phyloP scores from a whole-genome alignment of 495 filamentous ascomycete species.

The Massariosphaeria phaeospora region DNA sequence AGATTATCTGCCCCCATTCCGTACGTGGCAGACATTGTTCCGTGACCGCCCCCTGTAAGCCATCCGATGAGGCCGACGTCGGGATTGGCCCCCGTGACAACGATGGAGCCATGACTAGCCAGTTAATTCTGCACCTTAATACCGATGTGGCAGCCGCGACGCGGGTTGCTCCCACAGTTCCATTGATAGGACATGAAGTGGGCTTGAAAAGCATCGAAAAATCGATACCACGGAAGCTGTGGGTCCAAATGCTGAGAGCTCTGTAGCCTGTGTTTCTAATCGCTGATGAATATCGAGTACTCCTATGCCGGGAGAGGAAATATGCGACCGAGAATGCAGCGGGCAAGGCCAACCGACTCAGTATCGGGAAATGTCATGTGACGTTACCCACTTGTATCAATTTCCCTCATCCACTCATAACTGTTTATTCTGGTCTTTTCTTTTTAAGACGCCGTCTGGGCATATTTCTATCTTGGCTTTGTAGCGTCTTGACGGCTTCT shows the following conservation, averaged over 20 bases:
- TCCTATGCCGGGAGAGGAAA: too few species aligned
- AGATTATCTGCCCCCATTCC: constrained; percentile 31
- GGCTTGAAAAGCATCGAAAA: constrained; percentile 16
- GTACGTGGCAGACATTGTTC: constrained; percentile 11
- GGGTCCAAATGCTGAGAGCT: constrained; percentile 33
- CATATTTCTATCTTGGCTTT: too few species aligned
- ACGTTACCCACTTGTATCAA: too few species aligned
- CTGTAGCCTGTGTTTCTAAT: constrained; percentile 25
- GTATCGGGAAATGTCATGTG: too few species aligned
- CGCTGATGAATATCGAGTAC: too few species aligned
- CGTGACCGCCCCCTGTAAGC: constrained; percentile 25
- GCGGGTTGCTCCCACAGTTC: constrained; percentile 19
- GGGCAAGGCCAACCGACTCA: too few species aligned
- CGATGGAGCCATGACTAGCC: constrained; percentile 15
- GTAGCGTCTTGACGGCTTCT: too few species aligned
- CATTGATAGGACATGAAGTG: constrained; percentile 15
- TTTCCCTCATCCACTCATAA: too few species aligned
- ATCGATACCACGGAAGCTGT: constrained; percentile 22
- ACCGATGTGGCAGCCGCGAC: constrained; percentile 25
- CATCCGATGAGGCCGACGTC: constrained; percentile 25
- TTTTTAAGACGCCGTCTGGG: too few species aligned
- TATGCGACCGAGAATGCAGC: too few species aligned
- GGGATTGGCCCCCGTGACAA: constrained; percentile 24
- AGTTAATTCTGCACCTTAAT: constrained; percentile 16
- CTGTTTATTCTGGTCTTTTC: too few species aligned